Base-by-base conservation (phyloP, 805 yeast genomes). In the Huiozyma sinensis region DNA sequence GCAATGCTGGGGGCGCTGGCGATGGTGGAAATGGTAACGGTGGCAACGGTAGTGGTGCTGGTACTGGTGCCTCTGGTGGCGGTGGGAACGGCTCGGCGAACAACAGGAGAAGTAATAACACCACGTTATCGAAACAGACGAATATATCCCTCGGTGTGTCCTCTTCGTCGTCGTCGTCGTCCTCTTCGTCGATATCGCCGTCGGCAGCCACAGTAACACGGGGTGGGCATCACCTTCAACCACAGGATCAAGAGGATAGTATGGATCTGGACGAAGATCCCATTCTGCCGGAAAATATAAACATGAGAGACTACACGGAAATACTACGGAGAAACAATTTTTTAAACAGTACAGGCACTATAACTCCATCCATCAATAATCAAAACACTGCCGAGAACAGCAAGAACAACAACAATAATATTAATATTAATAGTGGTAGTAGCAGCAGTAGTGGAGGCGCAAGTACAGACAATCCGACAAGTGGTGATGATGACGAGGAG, bases 221-320 rank as follows among this genome's bases (percentile, higher is more conserved):
- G n/a, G n/a, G 33, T 9, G 33, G 5, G 11, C n/a, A 8, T 31
- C 33, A 11, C 33, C 33, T 11, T 2, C 33, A 11, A 4, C 33
- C 33, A 11, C 33, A 17, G 4, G 24, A 13, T 11, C 12, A 31
- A 17, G 33, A 39, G 17, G n/a, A 38, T 39, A 28, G 10, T 39
- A 39, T 29, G 10, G 36, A 39, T 30, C 7, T 13, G 13, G 35
- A 9, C 17, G 36, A 27, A 3, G 37, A 29, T 7, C 17, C 41
- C 13, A 17, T 37, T 4, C 33, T 43, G 30, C 36, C 29, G 10
- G 28, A 33, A 10, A 34, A 39, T 12, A 28, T 35, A 6, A 35
- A 9, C 24, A 39, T 42, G 39, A 40, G 50, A 32, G 50, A 47
- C 28, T 47, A 47, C 27, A 47, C 50, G 4, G 50, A 47, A n/a